Conservation (phyloP, 805 yeast species). For the Cyberlindnera amylophila region DNA sequence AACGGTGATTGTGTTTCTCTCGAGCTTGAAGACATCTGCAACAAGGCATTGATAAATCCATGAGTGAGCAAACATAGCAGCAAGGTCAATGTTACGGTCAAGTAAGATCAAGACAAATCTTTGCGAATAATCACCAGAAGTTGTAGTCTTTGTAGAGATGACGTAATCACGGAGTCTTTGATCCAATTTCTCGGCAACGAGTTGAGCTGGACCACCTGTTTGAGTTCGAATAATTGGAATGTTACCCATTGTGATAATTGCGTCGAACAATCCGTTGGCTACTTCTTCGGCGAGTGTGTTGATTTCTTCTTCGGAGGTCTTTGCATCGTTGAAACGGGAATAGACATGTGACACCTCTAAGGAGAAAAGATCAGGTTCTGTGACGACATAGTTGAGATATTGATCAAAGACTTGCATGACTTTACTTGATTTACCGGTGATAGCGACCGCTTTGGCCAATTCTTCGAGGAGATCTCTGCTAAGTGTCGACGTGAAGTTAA, state of each 20-base stretch:
- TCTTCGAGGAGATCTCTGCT: constrained; percentile 79
- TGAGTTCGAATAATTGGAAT: constrained; percentile 92
- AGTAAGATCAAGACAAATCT: constrained; percentile 76
- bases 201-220: constrained; percentile 91
- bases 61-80: constrained; percentile 93
- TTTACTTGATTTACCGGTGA: constrained; percentile 62
- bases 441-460: constrained; percentile 78
- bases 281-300: constrained; percentile 62
- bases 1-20: constrained; percentile 76
- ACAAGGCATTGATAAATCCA: constrained; percentile 98
- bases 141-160: constrained; percentile 48
- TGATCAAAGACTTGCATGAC: constrained; percentile 93
- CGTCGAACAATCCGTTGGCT: constrained; percentile 76
- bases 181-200: constrained; percentile 85
- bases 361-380: constrained; percentile 88
- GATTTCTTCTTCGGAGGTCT: constrained; percentile 71
- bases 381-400: constrained; percentile 84
- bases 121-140: constrained; percentile 34
- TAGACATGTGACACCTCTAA: constrained; percentile 67
- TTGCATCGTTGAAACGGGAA: constrained; percentile 64
- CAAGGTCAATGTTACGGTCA: constrained; percentile 86
- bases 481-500: constrained; percentile 83
- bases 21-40: constrained; percentile 81
- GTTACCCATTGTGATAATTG: constrained; percentile 70
- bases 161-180: constrained; percentile 81